These are phyloP conservation scores for Boletus rufocinnamomeus DNA, from an alignment of 768 basidiomycete species.

Conservation along the genomic window DNA sequence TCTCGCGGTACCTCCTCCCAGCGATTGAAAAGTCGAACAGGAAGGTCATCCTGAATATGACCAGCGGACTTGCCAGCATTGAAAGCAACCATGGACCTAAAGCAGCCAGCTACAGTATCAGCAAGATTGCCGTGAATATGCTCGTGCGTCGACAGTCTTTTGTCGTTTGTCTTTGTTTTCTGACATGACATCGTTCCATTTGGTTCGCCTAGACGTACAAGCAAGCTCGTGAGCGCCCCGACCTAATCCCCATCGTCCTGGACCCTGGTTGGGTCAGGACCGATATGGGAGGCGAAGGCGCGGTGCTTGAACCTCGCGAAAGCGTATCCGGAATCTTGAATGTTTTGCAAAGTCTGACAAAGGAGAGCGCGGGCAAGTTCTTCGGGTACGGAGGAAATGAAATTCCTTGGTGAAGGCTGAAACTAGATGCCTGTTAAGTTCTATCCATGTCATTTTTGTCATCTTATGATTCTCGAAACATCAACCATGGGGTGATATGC, in stretches of 20 bases:
- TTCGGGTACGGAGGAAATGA: constrained; percentile 3
- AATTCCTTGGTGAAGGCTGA: constrained; percentile 12
- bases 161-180: background rate
- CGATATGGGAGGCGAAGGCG: constrained; percentile 40
- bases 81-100: constrained; percentile 3
- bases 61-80: constrained; percentile 38
- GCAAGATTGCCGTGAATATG: constrained; percentile 15
- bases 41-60: constrained; percentile 40
- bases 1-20: constrained; percentile 37
- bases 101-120: constrained; percentile 15
- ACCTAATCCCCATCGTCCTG: constrained; percentile 2
- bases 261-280: constrained; percentile 55
- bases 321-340: constrained; percentile 30
- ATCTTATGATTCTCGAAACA: background rate
- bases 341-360: background rate
- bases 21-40: constrained; percentile 35
- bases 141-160: constrained; percentile 7
- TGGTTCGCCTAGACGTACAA: constrained; percentile 13
- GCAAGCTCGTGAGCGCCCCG: constrained; percentile 16
- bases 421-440: background rate
- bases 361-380: background rate
- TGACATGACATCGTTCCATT: background rate
- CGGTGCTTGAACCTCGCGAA: constrained; percentile 32
- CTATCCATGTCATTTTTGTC: background rate
- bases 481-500: background rate